Conservation (phyloP, 202 grass and related monocot genomes). For the Dendrocalamus latiflorus region DNA sequence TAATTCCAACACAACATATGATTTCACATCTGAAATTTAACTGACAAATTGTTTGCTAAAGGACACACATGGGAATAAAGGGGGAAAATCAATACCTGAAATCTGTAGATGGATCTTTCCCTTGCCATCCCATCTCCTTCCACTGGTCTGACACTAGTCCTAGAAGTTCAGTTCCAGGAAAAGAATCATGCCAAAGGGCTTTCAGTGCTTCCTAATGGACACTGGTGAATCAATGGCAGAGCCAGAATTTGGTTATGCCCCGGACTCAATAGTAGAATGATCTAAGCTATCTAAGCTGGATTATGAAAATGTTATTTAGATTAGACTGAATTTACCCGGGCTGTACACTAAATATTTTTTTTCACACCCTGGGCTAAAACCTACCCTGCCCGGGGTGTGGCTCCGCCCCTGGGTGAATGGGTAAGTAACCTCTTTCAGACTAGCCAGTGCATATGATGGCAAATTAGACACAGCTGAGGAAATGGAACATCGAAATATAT, state of each 20-base stretch:
- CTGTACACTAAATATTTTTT: no score
- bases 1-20: constrained; percentile 12
- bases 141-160: constrained; percentile 61
- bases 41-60: not conserved
- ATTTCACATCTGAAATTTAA: constrained; percentile 3
- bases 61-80: not conserved
- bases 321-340: no score
- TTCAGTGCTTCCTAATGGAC: constrained; percentile 47
- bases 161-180: constrained; percentile 45
- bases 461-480: no score
- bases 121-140: constrained; percentile 76
- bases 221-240: no score
- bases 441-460: not conserved
- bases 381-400: no score
- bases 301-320: no score
- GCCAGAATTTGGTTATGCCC: no score
- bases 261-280: no score
- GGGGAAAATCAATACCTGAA: constrained; percentile 43
- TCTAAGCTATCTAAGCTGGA: no score
- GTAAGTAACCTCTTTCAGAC: not conserved
- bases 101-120: constrained; percentile 76
- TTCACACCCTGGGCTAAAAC: no score
- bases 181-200: constrained; percentile 52
- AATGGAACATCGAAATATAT: no score
- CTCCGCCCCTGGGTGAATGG: no score